Evolutionary conservation across 176 grass and related monocot species (phyloP), one percentile per base, ranked within the genome.

Genomic region (Juncus inflexus): DNA sequence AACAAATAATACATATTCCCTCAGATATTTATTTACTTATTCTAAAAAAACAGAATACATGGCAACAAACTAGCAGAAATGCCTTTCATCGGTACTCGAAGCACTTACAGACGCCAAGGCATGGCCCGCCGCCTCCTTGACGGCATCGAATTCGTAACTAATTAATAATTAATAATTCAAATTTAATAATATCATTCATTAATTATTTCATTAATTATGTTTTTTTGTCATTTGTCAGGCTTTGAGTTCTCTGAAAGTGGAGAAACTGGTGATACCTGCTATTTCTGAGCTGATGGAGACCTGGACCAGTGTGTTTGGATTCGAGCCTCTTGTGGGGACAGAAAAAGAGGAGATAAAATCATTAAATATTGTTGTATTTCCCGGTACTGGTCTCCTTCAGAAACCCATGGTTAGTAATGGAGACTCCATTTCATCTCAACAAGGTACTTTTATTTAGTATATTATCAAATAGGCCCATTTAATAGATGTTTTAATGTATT

Each of bases 211-310:
- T 1, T 28, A 28, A 28, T 28, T 1, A 28, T 28, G 0, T 28
- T 28, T 28, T 28, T 28, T 28, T 28, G 1, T 28, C 19, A 1
- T 28, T 28, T 76, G 81, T 73, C 68, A 99, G 94, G 87, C 84
- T 68, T 85, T 92, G 35, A 73, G 68, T 12, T 99, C 85, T 70
- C 94, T 99, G 65, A 81, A 90, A 72, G 77, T 99, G 50, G 85
- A 99, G 68, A 99, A 78, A 70, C 54, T 99, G 74, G 69, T 99
- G n/a, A 99, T 99, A 81, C 89, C 89, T 75, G 94, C 94, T 55
- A 92, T 92, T 52, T 52, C 66, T 56, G 94, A 99, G 83, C 78
- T 99, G 64, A 82, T 89, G 58, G 85, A 84, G 64, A 99, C 85
- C 61, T 99, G 94, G 94, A 90, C 73, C 54, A 82, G 69, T 55